Base-by-base conservation (phyloP, 1,284 basidiomycete genomes). In the Cutaneotrichosporon sp. region DNA sequence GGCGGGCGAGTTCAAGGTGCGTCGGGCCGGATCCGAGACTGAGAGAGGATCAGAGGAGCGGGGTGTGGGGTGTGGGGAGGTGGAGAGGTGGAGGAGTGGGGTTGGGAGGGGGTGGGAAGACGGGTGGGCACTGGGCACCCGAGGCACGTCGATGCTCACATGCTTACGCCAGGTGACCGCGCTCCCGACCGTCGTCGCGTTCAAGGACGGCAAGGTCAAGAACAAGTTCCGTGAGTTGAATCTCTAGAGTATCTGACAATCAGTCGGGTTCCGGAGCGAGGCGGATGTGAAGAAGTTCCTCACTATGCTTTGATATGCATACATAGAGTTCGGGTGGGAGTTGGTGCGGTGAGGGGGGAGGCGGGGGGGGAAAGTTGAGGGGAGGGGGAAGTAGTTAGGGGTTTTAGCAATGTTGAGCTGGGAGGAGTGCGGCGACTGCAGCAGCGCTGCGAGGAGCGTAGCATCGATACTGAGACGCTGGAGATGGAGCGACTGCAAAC, bases 111-210 rank as follows among this genome's bases (percentile, higher is more conserved):
- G 51, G 6, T n/a, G 42, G 42, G 13, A 11, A 13, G 51, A 34
- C 4, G 26, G 26, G 26, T 26, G 26, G 26, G 26, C 26, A 26
- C 26, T 13, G 26, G 26, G 50, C n/a, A 49, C 13, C 9, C 50
- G 50, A 30, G 50, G 22, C 26, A 51, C 22, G 11, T 16, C 8
- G 16, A 11, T 26, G 18, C 1, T 10, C 0, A 14, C 21, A 1
- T 11, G 34, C 51, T 50, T 10, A 65, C 51, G 2, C n/a, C 59
- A 80, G 79, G 71, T 80, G 51, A 71, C 75, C 16, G 76, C 78
- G 1, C 67, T 81, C 51, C 80, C 80, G 0, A 80, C 77, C 36
- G 78, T 81, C 5, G 72, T 80, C 34, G 80, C 77, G 18, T 81
- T 80, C 70, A 81, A 79, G 70, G 72, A 80, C 62, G 80, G 80